Conservation (phyloP, 1,284 basidiomycete species). For the Malassezia sp. region DNA sequence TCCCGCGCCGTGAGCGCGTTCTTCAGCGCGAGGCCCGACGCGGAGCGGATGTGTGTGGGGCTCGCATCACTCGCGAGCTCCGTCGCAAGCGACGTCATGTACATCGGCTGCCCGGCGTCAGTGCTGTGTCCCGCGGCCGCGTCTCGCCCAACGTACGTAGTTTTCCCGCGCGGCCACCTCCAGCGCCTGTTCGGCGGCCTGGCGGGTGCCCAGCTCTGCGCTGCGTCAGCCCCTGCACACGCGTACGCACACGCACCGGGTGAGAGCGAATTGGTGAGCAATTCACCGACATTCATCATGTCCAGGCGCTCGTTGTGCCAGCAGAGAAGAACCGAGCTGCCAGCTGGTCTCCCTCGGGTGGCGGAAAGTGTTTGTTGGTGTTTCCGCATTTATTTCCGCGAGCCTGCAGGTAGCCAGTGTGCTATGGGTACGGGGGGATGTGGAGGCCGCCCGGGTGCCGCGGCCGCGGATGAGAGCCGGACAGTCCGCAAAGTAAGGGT, state of each 20-base stretch:
- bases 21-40: constrained; percentile 91
- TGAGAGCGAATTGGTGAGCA: constrained; percentile 44
- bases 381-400: constrained; percentile 6
- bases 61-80: constrained; percentile 36
- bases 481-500: no score
- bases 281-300: constrained; percentile 42
- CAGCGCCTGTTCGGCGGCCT: constrained; percentile 42
- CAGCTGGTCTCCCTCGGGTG: no score
- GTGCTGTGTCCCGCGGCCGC: no score
- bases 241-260: constrained; percentile 21
- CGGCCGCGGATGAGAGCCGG: no score
- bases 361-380: constrained; percentile 16
- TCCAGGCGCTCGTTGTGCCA: no score
- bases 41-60: constrained; percentile 66
- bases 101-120: constrained; percentile 19
- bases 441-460: neutral
- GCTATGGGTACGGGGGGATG: neutral
- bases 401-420: no score
- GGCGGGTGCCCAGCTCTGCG: constrained; percentile 31
- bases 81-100: constrained; percentile 38
- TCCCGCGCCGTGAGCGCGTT: constrained; percentile 85
- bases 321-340: neutral
- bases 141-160: constrained; percentile 25
- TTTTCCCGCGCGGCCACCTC: constrained; percentile 39
- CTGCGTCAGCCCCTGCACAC: neutral